Evolutionary conservation across 225 moss, liverwort and hornwort species (phyloP).

Genomic region (Asterella californica): DNA sequence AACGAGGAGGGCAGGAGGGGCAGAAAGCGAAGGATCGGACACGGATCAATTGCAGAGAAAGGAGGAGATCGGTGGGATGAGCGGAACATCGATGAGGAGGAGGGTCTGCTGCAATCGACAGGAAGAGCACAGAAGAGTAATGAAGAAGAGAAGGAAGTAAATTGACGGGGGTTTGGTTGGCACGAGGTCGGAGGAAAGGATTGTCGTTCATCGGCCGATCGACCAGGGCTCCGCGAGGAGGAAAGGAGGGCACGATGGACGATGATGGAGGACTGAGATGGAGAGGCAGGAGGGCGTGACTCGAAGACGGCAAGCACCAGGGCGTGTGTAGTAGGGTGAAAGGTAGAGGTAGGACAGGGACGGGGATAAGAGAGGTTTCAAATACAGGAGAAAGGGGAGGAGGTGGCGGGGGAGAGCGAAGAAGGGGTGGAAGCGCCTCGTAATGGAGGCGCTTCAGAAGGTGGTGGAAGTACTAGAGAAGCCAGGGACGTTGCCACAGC

Average conservation of each 20-base stretch:
- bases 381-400: slow-evolving; percentile 20
- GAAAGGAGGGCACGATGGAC: slow-evolving; percentile 21
- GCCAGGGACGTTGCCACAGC: slow-evolving; percentile 64
- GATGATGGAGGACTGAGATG: slow-evolving; percentile 1
- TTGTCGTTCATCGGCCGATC: slow-evolving; percentile 7
- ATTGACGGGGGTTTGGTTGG: slow-evolving; percentile 11
- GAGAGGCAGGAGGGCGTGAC: slow-evolving; percentile 9
- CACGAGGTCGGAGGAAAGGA: background rate
- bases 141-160: slow-evolving; percentile 19
- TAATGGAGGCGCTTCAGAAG: slow-evolving; percentile 91
- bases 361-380: slow-evolving; percentile 3
- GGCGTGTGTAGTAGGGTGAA: background rate
- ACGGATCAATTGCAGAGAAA: slow-evolving; percentile 3
- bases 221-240: slow-evolving; percentile 21
- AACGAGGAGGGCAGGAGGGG: background rate
- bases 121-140: background rate
- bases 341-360: slow-evolving; percentile 32
- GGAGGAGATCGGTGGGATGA: background rate
- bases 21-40: slow-evolving; percentile 7
- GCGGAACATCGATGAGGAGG: slow-evolving; percentile 1
- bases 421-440: slow-evolving; percentile 48
- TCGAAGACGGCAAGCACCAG: background rate
- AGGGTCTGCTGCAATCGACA: slow-evolving; percentile 7
- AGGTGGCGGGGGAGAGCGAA: slow-evolving; percentile 44
- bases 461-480: slow-evolving; percentile 83